These are phyloP conservation scores for Thielaviopsis musarum DNA, from an alignment of 2,329 filamentous ascomycete genomes.

Conservation along the genomic window DNA sequence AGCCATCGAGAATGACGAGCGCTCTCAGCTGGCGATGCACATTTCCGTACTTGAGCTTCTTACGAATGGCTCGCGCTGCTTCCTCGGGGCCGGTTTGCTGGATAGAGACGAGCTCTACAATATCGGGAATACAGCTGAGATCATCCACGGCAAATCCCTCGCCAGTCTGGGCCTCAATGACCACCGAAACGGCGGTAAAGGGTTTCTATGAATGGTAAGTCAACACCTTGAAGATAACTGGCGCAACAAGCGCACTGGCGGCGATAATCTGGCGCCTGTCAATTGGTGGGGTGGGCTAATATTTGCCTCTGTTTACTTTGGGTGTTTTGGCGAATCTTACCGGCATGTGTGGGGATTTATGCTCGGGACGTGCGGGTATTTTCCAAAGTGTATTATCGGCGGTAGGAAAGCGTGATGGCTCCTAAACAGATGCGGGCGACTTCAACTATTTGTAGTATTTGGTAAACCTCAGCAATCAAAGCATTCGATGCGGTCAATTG, in stretches of 20 bases:
- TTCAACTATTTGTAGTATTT: too few species aligned
- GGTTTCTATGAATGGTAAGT: slow-evolving; percentile 44
- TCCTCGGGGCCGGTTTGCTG: slow-evolving; percentile 76
- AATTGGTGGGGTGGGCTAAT: neutral
- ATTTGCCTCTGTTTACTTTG: neutral
- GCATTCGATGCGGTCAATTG: too few species aligned
- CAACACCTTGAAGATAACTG: neutral
- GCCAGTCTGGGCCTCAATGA: slow-evolving; percentile 76
- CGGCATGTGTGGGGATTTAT: neutral
- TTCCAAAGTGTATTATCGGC: too few species aligned
- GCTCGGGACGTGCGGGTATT: neutral
- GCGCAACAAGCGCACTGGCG: neutral
- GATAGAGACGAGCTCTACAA: slow-evolving; percentile 85
- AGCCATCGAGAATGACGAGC: slow-evolving; percentile 72
- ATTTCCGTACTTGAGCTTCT: slow-evolving; percentile 97
- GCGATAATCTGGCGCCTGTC: neutral
- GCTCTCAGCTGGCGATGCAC: slow-evolving; percentile 84
- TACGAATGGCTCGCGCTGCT: slow-evolving; percentile 79
- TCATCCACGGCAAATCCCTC: slow-evolving; percentile 86
- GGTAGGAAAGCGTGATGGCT: too few species aligned
- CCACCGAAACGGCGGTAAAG: slow-evolving; percentile 84
- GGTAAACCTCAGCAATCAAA: too few species aligned
- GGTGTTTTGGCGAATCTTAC: neutral
- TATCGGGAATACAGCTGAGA: slow-evolving; percentile 75
- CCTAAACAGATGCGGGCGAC: too few species aligned